phyloP scores from a whole-genome alignment of 495 filamentous ascomycete species.

The Penicillium turbatum region DNA sequence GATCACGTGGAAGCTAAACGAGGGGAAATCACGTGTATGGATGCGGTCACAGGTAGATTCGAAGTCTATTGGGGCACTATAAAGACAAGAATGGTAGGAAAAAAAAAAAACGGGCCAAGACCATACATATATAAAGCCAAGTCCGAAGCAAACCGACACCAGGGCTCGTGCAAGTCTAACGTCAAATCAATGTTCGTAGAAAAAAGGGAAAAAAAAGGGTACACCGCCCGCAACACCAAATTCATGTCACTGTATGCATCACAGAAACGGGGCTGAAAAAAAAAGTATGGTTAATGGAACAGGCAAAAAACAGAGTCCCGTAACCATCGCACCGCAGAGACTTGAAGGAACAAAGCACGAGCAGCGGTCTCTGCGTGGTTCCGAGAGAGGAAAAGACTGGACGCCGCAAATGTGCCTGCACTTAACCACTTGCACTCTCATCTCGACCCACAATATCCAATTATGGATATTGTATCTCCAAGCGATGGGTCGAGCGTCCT shows the following conservation, averaged over 20 bases:
- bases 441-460: neutral
- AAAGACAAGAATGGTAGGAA: slow-evolving; percentile 21
- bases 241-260: slow-evolving; percentile 19
- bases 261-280: slow-evolving; percentile 14
- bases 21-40: neutral
- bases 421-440: neutral
- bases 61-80: slow-evolving; percentile 33
- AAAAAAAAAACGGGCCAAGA: slow-evolving; percentile 11
- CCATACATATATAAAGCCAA: slow-evolving; percentile 17
- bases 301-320: slow-evolving; percentile 2
- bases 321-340: slow-evolving; percentile 8
- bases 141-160: slow-evolving; percentile 27
- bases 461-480: neutral
- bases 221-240: slow-evolving; percentile 21
- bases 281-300: slow-evolving; percentile 3
- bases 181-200: slow-evolving; percentile 26
- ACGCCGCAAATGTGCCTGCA: neutral
- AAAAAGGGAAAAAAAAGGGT: slow-evolving; percentile 9
- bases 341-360: slow-evolving; percentile 17
- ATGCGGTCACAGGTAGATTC: neutral
- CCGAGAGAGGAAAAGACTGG: slow-evolving; percentile 9
- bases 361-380: slow-evolving; percentile 39
- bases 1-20: neutral
- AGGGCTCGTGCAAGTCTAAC: slow-evolving; percentile 31
- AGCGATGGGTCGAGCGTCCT: neutral